These are phyloP conservation scores for Pythium phragmitis DNA, from an alignment of 352 stramenopile genomes.

Conservation along the genomic window DNA sequence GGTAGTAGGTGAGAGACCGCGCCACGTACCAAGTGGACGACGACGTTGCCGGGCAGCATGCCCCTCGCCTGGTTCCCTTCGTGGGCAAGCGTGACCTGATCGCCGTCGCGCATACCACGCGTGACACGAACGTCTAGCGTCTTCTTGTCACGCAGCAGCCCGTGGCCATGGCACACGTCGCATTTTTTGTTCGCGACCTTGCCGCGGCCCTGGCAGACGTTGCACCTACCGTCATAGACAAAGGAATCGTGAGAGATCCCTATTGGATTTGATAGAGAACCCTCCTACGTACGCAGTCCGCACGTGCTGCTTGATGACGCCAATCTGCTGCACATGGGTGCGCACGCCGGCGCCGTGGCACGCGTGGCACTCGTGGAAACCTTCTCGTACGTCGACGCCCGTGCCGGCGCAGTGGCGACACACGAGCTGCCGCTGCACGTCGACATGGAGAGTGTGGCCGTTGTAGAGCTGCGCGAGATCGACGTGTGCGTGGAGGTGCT, in stretches of 20 bases:
- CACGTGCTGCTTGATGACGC: slow-evolving; percentile 41
- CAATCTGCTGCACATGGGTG: slow-evolving; percentile 39
- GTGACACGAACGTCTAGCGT: slow-evolving; percentile 29
- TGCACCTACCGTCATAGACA: slow-evolving; percentile 26
- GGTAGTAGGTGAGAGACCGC: background rate
- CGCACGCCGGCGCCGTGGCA: slow-evolving; percentile 37
- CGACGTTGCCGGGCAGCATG: slow-evolving; percentile 27
- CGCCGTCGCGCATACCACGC: slow-evolving; percentile 37
- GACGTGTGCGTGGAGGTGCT: slow-evolving; percentile 34
- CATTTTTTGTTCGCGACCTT: slow-evolving; percentile 42
- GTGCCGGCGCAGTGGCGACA: slow-evolving; percentile 42
- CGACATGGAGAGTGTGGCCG: slow-evolving; percentile 27
- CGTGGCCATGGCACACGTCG: slow-evolving; percentile 32
- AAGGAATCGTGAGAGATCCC: background rate
- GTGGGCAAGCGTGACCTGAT: slow-evolving; percentile 27
- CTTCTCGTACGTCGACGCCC: slow-evolving; percentile 32
- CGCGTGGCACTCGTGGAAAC: slow-evolving; percentile 44
- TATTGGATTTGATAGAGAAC: background rate
- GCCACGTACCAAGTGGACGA: slow-evolving; percentile 32
- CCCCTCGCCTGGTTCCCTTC: slow-evolving; percentile 31
- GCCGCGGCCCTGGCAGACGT: slow-evolving; percentile 35
- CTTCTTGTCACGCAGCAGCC: slow-evolving; percentile 26
- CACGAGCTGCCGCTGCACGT: slow-evolving; percentile 33
- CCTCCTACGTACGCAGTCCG: slow-evolving; percentile 28
- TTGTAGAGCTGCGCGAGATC: slow-evolving; percentile 40